Evolutionary conservation across 2,329 filamentous ascomycete species (phyloP), one percentile per base, ranked within the genome.

Genomic region (Paraphoma sp.): DNA sequence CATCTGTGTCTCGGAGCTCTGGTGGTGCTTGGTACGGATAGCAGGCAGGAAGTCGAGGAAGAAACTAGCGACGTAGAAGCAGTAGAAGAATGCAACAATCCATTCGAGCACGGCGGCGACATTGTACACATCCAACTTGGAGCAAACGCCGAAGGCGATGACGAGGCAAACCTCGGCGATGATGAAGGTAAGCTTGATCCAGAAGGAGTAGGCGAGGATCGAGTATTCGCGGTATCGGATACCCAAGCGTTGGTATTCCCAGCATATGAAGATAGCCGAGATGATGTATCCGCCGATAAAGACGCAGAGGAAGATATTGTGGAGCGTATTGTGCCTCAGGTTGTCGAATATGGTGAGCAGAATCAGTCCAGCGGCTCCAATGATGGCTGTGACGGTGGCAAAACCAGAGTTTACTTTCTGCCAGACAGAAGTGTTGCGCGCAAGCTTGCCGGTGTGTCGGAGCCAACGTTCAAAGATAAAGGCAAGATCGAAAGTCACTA

Each of bases 271-370:
- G 65, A 97, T 84, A 53, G 94, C 93, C 4, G 89, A 92, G 52
- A 97, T 73, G 51, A 97, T 81, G 75, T 96, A 98, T 33, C 92
- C 95, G 12, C 77, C 87, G 48, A 97, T 92, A 76, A 99, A 99
- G 49, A 97, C 77, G 1, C 86, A 78, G 36, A 99, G 79, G 78
- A 96, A 96, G 2, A 87, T 81, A 69, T 92, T 83, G 74, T 99
- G 95, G 55, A 90, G 73, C 1, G 65, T 76, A 1, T 83, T 82
- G 73, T 97, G 86, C 53, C 82, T 80, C n/a, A 83, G 77, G 0
- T 92, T 95, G 76, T 98, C 92, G 76, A 96, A 97, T 65, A 97
- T 88, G 61, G 89, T 88, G 41, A 99, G 83, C 6, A 93, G 82
- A 61, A 97, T 92, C 44, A 99, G 79, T 3, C 94, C 94, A 0